phyloP scores from a whole-genome alignment of 768 basidiomycete species.

The Tulasnella sp. region DNA sequence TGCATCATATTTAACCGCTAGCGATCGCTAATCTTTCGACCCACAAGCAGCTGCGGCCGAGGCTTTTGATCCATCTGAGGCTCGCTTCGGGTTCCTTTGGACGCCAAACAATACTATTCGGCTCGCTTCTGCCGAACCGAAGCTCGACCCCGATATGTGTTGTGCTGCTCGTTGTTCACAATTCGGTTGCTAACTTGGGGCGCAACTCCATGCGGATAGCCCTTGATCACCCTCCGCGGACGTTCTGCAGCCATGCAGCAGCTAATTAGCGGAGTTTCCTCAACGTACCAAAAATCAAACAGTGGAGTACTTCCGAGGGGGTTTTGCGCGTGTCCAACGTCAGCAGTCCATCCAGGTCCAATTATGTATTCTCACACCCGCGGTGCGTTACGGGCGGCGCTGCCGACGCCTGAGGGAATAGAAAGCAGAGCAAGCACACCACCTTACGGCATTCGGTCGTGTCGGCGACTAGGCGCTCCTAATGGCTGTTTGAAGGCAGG shows the following conservation, averaged over 20 bases:
- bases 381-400: neutral
- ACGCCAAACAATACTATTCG: neutral
- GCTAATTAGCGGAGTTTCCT: neutral
- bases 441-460: neutral
- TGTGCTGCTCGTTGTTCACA: neutral
- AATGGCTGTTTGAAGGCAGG: neutral
- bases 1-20: neutral
- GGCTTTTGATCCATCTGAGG: neutral
- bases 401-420: neutral
- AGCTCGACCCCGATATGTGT: neutral
- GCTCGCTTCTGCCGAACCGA: neutral
- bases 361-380: neutral
- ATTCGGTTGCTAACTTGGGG: neutral
- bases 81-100: neutral
- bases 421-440: neutral
- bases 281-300: neutral
- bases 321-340: neutral
- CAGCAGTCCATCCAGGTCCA: neutral
- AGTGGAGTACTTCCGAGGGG: neutral
- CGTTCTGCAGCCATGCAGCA: neutral
- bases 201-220: neutral
- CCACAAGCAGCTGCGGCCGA: neutral
- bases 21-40: neutral
- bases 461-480: neutral
- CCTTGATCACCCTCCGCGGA: neutral